These are phyloP conservation scores for Suhomyces prunicola DNA, from an alignment of 805 yeast genomes.

Conservation along the genomic window DNA sequence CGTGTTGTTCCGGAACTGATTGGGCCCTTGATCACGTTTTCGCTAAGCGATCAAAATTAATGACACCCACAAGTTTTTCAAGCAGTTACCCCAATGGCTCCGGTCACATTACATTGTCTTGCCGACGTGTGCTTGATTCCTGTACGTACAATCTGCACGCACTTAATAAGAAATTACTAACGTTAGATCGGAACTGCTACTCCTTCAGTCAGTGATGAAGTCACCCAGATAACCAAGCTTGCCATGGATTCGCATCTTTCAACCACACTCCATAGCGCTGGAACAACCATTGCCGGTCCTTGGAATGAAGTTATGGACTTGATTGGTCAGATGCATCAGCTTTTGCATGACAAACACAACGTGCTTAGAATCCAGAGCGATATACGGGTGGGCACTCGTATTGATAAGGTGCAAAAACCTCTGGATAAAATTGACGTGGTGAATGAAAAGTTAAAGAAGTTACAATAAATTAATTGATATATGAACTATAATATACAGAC, in stretches of 20 bases:
- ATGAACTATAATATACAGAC: no score
- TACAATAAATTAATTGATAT: no score
- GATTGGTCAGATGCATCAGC: slow-evolving; percentile 75
- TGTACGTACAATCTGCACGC: slow-evolving; percentile 36
- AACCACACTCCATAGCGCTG: slow-evolving; percentile 82
- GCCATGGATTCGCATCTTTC: slow-evolving; percentile 61
- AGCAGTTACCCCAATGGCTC: slow-evolving; percentile 4
- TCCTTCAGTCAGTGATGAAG: slow-evolving; percentile 79
- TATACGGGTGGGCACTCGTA: slow-evolving; percentile 82
- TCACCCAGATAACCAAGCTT: slow-evolving; percentile 63
- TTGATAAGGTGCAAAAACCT: slow-evolving; percentile 69
- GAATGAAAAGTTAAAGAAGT: slow-evolving; percentile 39
- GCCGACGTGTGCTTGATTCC: slow-evolving; percentile 89
- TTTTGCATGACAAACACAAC: slow-evolving; percentile 62
- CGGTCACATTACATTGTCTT: slow-evolving; percentile 57
- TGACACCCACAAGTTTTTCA: background rate
- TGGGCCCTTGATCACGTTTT: background rate
- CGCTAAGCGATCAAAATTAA: background rate
- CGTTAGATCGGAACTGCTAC: slow-evolving; percentile 68
- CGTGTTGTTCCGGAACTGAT: background rate
- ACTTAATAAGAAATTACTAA: slow-evolving; percentile 4
- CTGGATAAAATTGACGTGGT: slow-evolving; percentile 70
- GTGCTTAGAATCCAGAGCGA: slow-evolving; percentile 80
- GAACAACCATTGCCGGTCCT: slow-evolving; percentile 89
- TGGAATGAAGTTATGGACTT: slow-evolving; percentile 83